Conservation (phyloP, 805 yeast genomes). For the Cyberlindnera xishuangbannaensis region DNA sequence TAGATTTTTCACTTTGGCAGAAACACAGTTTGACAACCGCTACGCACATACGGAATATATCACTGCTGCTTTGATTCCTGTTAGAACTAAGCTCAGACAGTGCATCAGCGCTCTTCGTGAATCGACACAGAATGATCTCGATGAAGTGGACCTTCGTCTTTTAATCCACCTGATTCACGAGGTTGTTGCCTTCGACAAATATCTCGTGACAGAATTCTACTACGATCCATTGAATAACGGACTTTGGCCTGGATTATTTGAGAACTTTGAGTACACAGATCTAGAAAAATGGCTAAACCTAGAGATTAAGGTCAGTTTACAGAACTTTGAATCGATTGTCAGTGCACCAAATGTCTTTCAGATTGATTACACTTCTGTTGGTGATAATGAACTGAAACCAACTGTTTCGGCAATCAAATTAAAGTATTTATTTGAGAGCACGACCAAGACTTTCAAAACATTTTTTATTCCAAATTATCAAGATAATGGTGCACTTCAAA, state of each 20-base stretch:
- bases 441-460: constrained; percentile 34
- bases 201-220: constrained; percentile 33
- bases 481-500: constrained; percentile 33
- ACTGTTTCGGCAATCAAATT: constrained; percentile 39
- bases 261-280: constrained; percentile 19
- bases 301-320: constrained; percentile 39
- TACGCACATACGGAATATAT: constrained; percentile 35
- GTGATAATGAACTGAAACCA: constrained; percentile 27
- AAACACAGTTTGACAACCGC: constrained; percentile 21
- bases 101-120: constrained; percentile 20
- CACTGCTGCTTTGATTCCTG: constrained; percentile 34
- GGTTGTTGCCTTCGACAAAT: constrained; percentile 33
- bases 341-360: constrained; percentile 36
- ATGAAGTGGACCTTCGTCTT: constrained; percentile 14
- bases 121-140: constrained; percentile 21
- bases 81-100: constrained; percentile 35
- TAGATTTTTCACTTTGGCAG: constrained; percentile 33
- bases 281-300: constrained; percentile 43
- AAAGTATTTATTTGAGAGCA: constrained; percentile 37
- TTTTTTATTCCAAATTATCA: constrained; percentile 24
- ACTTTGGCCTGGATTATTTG: constrained; percentile 27
- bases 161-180: constrained; percentile 33
- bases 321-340: constrained; percentile 40
- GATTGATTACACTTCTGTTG: constrained; percentile 39
- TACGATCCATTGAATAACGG: constrained; percentile 31